Evolutionary conservation across 805 yeast genomes (phyloP).

Genomic region (Wickerhamomyces rabaulensis): DNA sequence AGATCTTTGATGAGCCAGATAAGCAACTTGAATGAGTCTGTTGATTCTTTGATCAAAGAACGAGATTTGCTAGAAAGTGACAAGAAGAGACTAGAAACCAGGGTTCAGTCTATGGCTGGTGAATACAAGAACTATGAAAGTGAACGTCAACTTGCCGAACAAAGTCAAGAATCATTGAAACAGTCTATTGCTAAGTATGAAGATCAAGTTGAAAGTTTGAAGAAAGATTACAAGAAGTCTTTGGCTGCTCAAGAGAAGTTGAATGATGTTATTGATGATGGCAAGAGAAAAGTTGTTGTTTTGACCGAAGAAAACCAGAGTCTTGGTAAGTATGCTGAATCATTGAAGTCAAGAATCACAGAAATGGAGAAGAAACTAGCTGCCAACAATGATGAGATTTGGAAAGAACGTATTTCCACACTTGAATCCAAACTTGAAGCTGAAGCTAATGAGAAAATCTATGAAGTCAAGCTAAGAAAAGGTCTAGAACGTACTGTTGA

Average conservation of each 20-base stretch:
- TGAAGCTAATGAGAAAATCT: constrained; percentile 43
- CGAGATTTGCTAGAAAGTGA: constrained; percentile 54
- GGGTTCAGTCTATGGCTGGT: constrained; percentile 35
- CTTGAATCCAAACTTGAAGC: constrained; percentile 46
- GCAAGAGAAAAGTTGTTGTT: constrained; percentile 50
- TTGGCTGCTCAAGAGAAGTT: constrained; percentile 21
- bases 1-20: constrained; percentile 48
- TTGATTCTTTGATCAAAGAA: constrained; percentile 57
- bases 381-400: constrained; percentile 47
- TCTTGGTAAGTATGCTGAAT: constrained; percentile 48
- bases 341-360: constrained; percentile 40
- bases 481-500: constrained; percentile 47
- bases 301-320: constrained; percentile 65
- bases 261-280: constrained; percentile 25
- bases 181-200: constrained; percentile 23
- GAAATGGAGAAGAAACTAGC: constrained; percentile 44
- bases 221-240: constrained; percentile 23
- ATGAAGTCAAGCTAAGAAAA: constrained; percentile 45
- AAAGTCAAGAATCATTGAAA: constrained; percentile 14
- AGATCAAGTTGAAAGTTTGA: constrained; percentile 26
- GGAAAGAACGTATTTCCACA: constrained; percentile 51
- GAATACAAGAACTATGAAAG: constrained; percentile 34
- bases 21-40: constrained; percentile 48
- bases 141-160: constrained; percentile 22
- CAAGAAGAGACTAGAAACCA: constrained; percentile 40